Conservation (phyloP, 2,329 filamentous ascomycete genomes). For the Calonectria pauciramosa region DNA sequence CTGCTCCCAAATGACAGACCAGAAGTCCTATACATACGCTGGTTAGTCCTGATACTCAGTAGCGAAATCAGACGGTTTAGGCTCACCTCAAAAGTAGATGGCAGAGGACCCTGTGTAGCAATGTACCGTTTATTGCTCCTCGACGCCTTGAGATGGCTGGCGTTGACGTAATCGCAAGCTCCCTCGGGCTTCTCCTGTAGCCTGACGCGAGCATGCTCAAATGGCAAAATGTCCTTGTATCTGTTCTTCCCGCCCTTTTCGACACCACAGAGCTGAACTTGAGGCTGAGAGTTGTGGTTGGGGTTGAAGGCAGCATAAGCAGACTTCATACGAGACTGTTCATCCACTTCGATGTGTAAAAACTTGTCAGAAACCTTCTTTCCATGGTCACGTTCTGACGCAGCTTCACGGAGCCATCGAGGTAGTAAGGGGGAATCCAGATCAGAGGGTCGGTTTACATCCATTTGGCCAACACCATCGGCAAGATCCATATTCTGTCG, state of each 20-base stretch:
- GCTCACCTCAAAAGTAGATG: constrained; percentile 88
- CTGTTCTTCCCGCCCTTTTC: constrained; percentile 96
- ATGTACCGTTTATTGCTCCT: constrained; percentile 94
- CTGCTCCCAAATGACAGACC: constrained; percentile 97
- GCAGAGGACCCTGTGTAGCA: constrained; percentile 93
- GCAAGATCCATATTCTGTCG: constrained; percentile 96
- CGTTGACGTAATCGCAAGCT: constrained; percentile 94
- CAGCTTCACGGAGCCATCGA: constrained; percentile 80
- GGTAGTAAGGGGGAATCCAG: constrained; percentile 72
- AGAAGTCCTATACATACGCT: constrained; percentile 81
- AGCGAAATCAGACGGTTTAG: neutral
- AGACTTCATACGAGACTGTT: constrained; percentile 93
- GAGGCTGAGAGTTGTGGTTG: constrained; percentile 40
- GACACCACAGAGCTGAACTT: constrained; percentile 87
- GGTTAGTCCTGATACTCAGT: constrained; percentile 32
- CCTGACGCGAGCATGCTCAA: constrained; percentile 91
- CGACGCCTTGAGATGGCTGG: constrained; percentile 84
- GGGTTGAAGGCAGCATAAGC: constrained; percentile 70
- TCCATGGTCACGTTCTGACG: constrained; percentile 78
- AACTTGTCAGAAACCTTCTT: constrained; percentile 88
- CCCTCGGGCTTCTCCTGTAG: constrained; percentile 76
- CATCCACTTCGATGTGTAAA: constrained; percentile 83
- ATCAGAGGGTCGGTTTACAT: constrained; percentile 63
- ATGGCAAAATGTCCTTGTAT: constrained; percentile 98
- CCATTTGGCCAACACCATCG: constrained; percentile 89